phyloP scores from a whole-genome alignment of 2,329 filamentous ascomycete genomes.

The Macrophomina tecta region DNA sequence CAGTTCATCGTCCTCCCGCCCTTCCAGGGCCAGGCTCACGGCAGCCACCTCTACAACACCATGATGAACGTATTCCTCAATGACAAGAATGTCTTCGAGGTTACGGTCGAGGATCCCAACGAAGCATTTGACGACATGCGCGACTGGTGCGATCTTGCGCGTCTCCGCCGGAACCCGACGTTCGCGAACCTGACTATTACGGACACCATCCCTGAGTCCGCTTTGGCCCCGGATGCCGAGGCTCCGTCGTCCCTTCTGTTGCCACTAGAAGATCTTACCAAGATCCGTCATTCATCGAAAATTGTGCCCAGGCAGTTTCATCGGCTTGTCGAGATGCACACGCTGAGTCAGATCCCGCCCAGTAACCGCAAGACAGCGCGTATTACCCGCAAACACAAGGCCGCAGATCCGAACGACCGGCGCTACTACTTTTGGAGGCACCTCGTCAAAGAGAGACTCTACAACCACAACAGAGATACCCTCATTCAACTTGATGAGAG shows the following conservation, averaged over 20 bases:
- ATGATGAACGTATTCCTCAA: slow-evolving; percentile 75
- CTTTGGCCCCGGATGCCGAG: slow-evolving; percentile 60
- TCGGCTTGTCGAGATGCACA: slow-evolving; percentile 77
- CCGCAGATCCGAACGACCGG: slow-evolving; percentile 64
- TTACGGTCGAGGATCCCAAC: slow-evolving; percentile 94
- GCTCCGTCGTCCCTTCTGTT: slow-evolving; percentile 65
- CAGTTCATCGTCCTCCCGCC: slow-evolving; percentile 92
- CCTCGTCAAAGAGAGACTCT: slow-evolving; percentile 77
- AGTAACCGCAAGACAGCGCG: slow-evolving; percentile 55
- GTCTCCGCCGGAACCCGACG: slow-evolving; percentile 64
- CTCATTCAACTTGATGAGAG: slow-evolving; percentile 71
- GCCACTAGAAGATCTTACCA: slow-evolving; percentile 57
- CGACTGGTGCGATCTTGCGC: slow-evolving; percentile 74
- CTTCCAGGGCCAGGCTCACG: slow-evolving; percentile 81
- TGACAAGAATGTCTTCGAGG: slow-evolving; percentile 73
- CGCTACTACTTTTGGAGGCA: slow-evolving; percentile 75
- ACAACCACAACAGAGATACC: slow-evolving; percentile 74
- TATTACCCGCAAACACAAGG: slow-evolving; percentile 50
- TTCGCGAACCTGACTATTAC: slow-evolving; percentile 63
- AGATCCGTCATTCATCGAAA: slow-evolving; percentile 67
- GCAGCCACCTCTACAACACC: slow-evolving; percentile 77
- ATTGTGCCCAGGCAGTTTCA: slow-evolving; percentile 79
- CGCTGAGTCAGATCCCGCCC: slow-evolving; percentile 62
- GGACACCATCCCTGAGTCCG: slow-evolving; percentile 53
- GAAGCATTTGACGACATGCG: slow-evolving; percentile 82